Evolutionary conservation across 768 basidiomycete genomes (phyloP).

Genomic region (Clathrus columnatus): DNA sequence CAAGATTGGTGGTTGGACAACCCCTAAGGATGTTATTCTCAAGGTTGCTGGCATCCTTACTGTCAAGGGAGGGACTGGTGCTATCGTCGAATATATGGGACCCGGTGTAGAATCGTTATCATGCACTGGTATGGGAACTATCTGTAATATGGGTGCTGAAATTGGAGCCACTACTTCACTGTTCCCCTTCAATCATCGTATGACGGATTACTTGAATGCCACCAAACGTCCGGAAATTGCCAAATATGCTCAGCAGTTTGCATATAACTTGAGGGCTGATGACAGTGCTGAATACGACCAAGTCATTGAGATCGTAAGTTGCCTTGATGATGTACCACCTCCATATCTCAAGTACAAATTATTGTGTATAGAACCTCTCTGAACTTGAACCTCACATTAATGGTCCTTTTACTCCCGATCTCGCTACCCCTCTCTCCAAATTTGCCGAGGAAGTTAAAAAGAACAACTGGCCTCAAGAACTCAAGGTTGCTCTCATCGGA

Average conservation of each 20-base stretch:
- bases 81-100: constrained; percentile 96
- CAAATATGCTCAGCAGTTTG: constrained; percentile 79
- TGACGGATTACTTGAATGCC: constrained; percentile 90
- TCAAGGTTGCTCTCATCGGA: constrained; percentile 96
- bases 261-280: constrained; percentile 86
- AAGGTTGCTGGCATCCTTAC: constrained; percentile 98
- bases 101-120: constrained; percentile 93
- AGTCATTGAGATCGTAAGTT: constrained; percentile 77
- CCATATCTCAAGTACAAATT: not conserved
- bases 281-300: constrained; percentile 89
- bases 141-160: constrained; percentile 99
- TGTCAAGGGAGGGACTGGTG: constrained; percentile 98
- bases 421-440: constrained; percentile 96
- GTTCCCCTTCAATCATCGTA: constrained; percentile 97
- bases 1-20: constrained; percentile 93
- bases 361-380: constrained; percentile 64
- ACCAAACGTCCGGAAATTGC: constrained; percentile 87
- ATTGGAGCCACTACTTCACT: constrained; percentile 98
- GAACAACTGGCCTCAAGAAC: constrained; percentile 94
- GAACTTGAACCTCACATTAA: constrained; percentile 99
- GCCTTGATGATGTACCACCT: not conserved
- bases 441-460: constrained; percentile 86
- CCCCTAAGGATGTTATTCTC: constrained; percentile 97
- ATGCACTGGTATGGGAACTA: constrained; percentile 98
- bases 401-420: constrained; percentile 99